Base-by-base conservation (phyloP, 345 rosid species). In the Lepidium aucheri region DNA sequence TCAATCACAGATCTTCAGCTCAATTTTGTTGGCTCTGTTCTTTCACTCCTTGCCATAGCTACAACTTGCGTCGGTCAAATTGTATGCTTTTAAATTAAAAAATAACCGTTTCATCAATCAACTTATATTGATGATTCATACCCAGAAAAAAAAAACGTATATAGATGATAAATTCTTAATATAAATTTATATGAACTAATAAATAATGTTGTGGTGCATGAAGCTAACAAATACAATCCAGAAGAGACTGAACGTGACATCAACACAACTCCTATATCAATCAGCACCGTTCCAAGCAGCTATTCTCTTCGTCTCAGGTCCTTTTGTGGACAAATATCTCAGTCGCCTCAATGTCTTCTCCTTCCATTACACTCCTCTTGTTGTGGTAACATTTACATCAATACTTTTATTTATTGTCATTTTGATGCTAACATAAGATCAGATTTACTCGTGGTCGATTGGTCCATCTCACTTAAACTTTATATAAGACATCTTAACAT, bases 231-330 rank as follows among this genome's bases (percentile, higher is more conserved):
- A 84, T 72, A 90, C 97, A 54, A 94, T 94, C 58, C 99, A 94
- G 42, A 94, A 94, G 86, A 88, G 80, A 81, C 80, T 86, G 8
- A 90, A 88, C 66, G 99, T 94, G 12, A 85, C 99, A 52, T 90
- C 99, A 40, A 94, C 99, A 15, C 99, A 94, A 82, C 79, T 94
- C 65, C 84, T 90, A 8, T 94, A 94, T 74, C 99, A 94, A 22
- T 94, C 99, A 2, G 99, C 99, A 3, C 99, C 99, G 35, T 94
- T 90, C 73, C 99, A 94, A 78, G 96, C 99, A 6, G 99, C 95
- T n/a, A 70, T 90, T 78, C 92, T 94, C 34, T 94, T 94, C 49
- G 92, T 94, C 35, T 88, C 96, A 0, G 99, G 99, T 52, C 99
- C 99, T 10, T 58, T 94, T 40, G 99, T 94, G 4, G 99, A 94